Conservation (phyloP, 179 eudicot genomes). For the Gypsophila paniculata region DNA sequence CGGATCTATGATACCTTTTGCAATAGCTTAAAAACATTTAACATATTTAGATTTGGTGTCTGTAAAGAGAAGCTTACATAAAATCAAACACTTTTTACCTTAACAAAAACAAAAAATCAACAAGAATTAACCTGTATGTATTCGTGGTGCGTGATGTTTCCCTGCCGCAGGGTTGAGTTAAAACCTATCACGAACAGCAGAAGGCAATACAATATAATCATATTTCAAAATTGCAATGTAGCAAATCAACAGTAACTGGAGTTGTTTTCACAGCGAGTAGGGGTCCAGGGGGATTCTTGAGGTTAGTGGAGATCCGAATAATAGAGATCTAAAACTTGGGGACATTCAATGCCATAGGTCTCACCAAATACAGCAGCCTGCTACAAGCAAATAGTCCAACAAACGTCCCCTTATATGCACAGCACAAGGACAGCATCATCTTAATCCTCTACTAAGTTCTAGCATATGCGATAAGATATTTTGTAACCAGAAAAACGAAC, state of each 20-base stretch:
- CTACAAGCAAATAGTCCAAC: neutral
- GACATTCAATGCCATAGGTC: neutral
- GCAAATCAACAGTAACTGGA: neutral
- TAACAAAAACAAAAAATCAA: too few relatives aligned
- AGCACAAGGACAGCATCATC: neutral
- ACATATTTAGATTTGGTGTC: neutral
- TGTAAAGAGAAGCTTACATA: neutral
- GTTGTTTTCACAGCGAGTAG: neutral
- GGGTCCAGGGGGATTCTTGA: too few relatives aligned
- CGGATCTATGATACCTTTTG: neutral
- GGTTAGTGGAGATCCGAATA: too few relatives aligned
- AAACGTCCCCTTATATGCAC: neutral
- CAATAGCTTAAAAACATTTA: neutral
- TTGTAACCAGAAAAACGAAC: neutral
- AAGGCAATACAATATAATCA: conserved; percentile 14
- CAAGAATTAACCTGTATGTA: conserved; percentile 63
- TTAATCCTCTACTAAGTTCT: too few relatives aligned
- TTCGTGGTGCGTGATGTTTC: conserved; percentile 92
- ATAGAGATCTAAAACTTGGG: neutral
- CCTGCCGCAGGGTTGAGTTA: conserved; percentile 88
- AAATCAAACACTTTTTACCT: conserved; percentile 17
- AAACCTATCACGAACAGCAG: conserved; percentile 52
- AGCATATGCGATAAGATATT: neutral
- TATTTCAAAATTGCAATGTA: neutral
- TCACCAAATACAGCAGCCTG: neutral